A percentile compares a stretch with the other conserved stretches of the same genome.
These are phyloP conservation scores for Cyathus striatus DNA, from an alignment of 768 basidiomycete genomes.

Conservation along the genomic window DNA sequence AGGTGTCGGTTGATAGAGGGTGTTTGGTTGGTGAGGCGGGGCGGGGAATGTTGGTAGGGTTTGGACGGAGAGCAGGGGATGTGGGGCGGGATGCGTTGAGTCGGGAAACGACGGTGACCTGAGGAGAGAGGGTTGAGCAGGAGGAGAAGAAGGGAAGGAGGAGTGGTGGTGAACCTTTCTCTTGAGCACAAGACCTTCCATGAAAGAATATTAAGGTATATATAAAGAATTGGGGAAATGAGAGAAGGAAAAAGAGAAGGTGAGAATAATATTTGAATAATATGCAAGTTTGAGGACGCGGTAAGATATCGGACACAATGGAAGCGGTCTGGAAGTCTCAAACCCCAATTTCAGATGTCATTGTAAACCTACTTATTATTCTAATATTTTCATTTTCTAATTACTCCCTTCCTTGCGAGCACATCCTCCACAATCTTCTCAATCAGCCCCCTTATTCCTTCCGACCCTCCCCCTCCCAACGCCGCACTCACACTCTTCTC, in stretches of 20 bases:
- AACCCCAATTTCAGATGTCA: too few species aligned
- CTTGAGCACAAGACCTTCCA: conserved; percentile 26
- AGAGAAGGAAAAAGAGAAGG: too few species aligned
- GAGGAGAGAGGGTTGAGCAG: conserved; percentile 10
- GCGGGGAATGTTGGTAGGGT: conserved; percentile 26
- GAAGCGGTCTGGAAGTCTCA: too few species aligned
- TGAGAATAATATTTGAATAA: too few species aligned
- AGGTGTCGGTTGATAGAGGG: conserved; percentile 14
- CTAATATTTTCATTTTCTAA: not conserved
- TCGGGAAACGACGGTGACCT: conserved; percentile 47
- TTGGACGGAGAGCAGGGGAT: conserved; percentile 21
- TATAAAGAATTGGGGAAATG: conserved; percentile 4
- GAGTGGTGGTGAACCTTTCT: conserved; percentile 43
- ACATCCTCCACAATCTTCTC: conserved; percentile 56
- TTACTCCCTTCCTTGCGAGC: conserved; percentile 38
- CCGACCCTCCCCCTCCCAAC: conserved; percentile 49
- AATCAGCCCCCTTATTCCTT: conserved; percentile 42
- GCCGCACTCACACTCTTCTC: conserved; percentile 75
- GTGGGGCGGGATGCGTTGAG: conserved; percentile 25
- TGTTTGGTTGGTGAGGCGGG: conserved; percentile 39
- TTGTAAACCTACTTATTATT: too few species aligned
- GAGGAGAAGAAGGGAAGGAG: conserved; percentile 1
- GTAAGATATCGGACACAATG: too few species aligned
- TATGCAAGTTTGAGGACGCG: too few species aligned
- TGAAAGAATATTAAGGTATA: conserved; percentile 6